A percentile compares a stretch with the other conserved stretches of the same genome.
Evolutionary conservation across 768 basidiomycete species (phyloP).

Genomic region (Amanita jacksonii): DNA sequence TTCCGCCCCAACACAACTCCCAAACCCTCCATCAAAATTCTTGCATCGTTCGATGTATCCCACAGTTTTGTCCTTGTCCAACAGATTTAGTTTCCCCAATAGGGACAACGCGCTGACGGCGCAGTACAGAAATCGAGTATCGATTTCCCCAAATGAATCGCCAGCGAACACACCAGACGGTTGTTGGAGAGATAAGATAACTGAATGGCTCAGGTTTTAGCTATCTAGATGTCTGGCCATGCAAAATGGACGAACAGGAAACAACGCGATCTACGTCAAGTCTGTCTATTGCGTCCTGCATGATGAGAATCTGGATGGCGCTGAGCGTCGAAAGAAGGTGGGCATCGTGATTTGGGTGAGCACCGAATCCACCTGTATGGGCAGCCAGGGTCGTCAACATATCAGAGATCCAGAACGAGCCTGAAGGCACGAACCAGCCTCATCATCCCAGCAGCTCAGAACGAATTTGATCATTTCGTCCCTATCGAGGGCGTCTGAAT

Average conservation of each 20-base stretch:
- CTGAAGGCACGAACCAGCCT: constrained; percentile 46
- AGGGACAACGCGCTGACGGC: constrained; percentile 79
- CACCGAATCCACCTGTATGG: constrained; percentile 74
- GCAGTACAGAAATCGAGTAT: constrained; percentile 87
- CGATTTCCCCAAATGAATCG: constrained; percentile 84
- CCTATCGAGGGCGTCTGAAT: constrained; percentile 66
- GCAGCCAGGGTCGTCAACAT: not conserved
- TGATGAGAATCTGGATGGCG: constrained; percentile 86
- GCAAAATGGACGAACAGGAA: constrained; percentile 43
- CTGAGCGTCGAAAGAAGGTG: constrained; percentile 82
- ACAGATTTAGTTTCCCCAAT: constrained; percentile 59
- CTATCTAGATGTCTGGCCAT: not conserved
- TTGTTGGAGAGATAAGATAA: constrained; percentile 77
- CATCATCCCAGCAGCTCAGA: constrained; percentile 91
- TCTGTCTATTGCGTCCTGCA: constrained; percentile 69
- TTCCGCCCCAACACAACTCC: constrained; percentile 75
- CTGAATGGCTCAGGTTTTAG: constrained; percentile 29
- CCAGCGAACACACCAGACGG: constrained; percentile 86
- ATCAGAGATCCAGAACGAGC: not conserved
- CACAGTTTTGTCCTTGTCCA: constrained; percentile 62
- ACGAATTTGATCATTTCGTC: constrained; percentile 86
- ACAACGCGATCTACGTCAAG: constrained; percentile 63
- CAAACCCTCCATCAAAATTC: constrained; percentile 97
- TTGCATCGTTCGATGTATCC: constrained; percentile 66
- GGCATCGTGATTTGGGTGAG: constrained; percentile 89